Conservation (phyloP, 768 basidiomycete species). For the Sistotremastrum suecicum region DNA sequence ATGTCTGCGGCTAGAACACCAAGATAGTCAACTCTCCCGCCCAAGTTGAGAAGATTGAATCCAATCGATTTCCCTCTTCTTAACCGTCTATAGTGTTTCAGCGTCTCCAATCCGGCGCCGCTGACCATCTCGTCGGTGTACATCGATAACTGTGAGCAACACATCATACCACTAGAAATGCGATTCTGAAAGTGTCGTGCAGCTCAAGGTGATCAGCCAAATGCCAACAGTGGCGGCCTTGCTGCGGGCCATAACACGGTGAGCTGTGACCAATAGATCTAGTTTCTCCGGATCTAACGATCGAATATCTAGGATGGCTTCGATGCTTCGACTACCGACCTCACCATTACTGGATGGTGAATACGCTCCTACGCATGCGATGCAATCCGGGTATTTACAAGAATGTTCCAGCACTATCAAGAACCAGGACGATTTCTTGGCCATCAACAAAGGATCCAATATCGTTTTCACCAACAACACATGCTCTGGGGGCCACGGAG, state of each 20-base stretch:
- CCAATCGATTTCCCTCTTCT: no score
- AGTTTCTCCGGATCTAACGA: not conserved
- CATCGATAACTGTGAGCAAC: slow-evolving; percentile 41
- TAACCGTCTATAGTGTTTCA: slow-evolving; percentile 6
- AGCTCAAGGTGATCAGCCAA: slow-evolving; percentile 41
- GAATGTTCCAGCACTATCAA: not conserved
- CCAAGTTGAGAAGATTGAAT: slow-evolving; percentile 5
- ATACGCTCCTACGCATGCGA: not conserved
- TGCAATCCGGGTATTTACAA: not conserved
- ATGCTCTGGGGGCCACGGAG: slow-evolving; percentile 50
- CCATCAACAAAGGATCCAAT: slow-evolving; percentile 26
- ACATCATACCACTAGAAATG: not conserved
- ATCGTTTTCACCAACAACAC: slow-evolving; percentile 30
- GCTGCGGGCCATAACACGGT: slow-evolving; percentile 27
- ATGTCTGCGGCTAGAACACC: slow-evolving; percentile 14
- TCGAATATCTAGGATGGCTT: slow-evolving; percentile 15
- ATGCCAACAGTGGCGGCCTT: slow-evolving; percentile 31
- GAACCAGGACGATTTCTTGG: slow-evolving; percentile 46
- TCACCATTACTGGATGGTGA: not conserved
- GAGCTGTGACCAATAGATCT: not conserved
- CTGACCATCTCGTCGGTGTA: slow-evolving; percentile 30
- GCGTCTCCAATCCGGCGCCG: slow-evolving; percentile 15
- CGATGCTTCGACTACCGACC: slow-evolving; percentile 10
- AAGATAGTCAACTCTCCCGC: slow-evolving; percentile 26
- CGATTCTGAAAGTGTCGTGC: not conserved